Evolutionary conservation across 352 stramenopile genomes (phyloP), one percentile per base, ranked within the genome.

Genomic region (Plasmopara viticola): DNA sequence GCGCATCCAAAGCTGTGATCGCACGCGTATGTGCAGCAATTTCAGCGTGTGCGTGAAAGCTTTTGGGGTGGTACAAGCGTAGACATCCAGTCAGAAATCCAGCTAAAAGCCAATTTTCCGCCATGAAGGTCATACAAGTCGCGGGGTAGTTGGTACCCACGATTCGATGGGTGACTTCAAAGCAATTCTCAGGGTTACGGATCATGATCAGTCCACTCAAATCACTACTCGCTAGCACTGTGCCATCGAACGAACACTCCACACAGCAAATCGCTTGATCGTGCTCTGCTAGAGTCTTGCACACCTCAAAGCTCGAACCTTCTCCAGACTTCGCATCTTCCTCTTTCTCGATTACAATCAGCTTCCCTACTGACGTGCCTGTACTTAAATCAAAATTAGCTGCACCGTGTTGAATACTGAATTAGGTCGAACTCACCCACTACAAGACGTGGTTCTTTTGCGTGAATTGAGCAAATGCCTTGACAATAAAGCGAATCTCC

Each of bases 11-110:
- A 9, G 72, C 80, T 1, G 76, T 88, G 60, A 90, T 72, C 1
- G 75, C 75, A 2, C 83, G 78, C 7, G 76, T 81, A 51, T 89
- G 80, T 13, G 76, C 83, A 18, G 72, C 75, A 34, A 93, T 61
- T 55, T 91, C 76, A 1, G 80, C 68, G 42, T 79, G 62, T 35
- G 90, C 25, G 37, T 58, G 64, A 61, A 84, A 83, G 25, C 45
- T 60, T 10, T 77, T 53, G 13, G 70, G 69, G 31, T 64, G 69
- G 64, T 71, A 89, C 42, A 92, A 50, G 13, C 73, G 74, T 39
- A 93, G 55, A 17, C 54, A 52, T 5, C 76, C 82, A 0, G 77
- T 87, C 14, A 87, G 46, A 45, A 81, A 82, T n/a, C 74, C 78
- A 13, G 43, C 66, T 15, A 88, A 35, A 33, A 89, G 53, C 68